These are phyloP conservation scores for Anacardium occidentale DNA, from an alignment of 345 rosid genomes.

Conservation along the genomic window DNA sequence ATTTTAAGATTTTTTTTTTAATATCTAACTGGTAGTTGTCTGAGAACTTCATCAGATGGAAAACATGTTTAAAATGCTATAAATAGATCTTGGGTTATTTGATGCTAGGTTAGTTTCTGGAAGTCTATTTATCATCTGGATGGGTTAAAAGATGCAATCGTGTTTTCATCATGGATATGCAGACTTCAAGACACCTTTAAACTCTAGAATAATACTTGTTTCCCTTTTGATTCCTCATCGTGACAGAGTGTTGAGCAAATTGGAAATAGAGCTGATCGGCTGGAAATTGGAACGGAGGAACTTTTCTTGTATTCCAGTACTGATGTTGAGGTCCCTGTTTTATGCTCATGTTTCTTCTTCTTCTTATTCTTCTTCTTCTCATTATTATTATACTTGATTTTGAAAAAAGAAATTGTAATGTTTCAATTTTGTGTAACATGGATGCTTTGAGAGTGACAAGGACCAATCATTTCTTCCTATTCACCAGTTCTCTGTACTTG, in stretches of 20 bases:
- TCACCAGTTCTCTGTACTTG: not conserved
- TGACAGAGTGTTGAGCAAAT: conserved; percentile 90
- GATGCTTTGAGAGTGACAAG: not conserved
- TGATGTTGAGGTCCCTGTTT: conserved; percentile 67
- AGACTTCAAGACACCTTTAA: not conserved
- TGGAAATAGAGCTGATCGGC: conserved; percentile 80
- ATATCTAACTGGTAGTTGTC: not conserved
- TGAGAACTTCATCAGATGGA: not conserved
- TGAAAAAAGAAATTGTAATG: not conserved
- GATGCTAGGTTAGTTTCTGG: not conserved
- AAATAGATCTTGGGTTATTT: not conserved
- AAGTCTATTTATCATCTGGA: conserved; percentile 4
- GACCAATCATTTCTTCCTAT: not conserved
- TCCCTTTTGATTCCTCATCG: conserved; percentile 14
- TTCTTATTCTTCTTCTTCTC: not conserved
- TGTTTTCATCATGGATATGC: not conserved
- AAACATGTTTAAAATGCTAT: not conserved
- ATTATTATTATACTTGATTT: not conserved
- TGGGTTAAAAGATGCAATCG: not conserved
- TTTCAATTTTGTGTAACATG: not conserved
- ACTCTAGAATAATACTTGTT: not conserved
- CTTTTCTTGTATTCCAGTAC: conserved; percentile 82
- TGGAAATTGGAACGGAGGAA: conserved; percentile 59
- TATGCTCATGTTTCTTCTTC: not conserved
- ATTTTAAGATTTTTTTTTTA: not conserved